These are phyloP conservation scores for Pavlovales sp. DNA, from an alignment of 208 protist genomes.

Conservation along the genomic window DNA sequence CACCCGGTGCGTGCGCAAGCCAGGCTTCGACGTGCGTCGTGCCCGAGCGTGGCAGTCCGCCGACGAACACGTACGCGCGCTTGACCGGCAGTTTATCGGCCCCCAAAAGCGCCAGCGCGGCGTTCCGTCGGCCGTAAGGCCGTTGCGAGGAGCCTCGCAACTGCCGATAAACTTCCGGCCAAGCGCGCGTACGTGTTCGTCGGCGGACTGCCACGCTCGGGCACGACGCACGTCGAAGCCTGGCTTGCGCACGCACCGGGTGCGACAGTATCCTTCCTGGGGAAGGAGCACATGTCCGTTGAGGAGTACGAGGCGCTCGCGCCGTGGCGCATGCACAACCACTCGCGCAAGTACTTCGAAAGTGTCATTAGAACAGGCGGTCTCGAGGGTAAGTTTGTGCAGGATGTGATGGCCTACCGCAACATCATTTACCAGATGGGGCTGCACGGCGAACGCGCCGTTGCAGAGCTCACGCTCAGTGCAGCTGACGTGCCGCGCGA, in stretches of 20 bases:
- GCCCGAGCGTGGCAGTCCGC: slow-evolving; percentile 34
- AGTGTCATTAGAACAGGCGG: slow-evolving; percentile 2
- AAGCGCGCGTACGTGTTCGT: slow-evolving; percentile 32
- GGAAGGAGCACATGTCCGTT: background rate
- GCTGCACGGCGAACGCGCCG: no score
- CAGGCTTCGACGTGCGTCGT: slow-evolving; percentile 2
- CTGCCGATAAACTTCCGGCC: no score
- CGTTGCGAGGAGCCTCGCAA: no score
- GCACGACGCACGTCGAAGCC: slow-evolving; percentile 4
- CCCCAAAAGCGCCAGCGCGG: no score
- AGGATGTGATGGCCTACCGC: slow-evolving; percentile 22
- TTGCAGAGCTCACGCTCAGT: background rate
- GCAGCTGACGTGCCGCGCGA: no score
- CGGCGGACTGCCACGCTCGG: slow-evolving; percentile 32
- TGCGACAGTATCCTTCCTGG: background rate
- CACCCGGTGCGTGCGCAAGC: background rate
- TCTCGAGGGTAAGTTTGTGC: slow-evolving; percentile 30
- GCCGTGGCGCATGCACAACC: background rate
- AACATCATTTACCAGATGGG: background rate
- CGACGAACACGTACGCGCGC: slow-evolving; percentile 28
- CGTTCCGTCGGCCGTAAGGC: no score
- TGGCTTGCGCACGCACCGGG: background rate
- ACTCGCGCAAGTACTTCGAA: background rate
- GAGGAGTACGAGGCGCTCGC: background rate
- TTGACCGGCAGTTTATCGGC: no score